Base-by-base conservation (phyloP, 1,284 basidiomycete genomes). In the Ceratobasidium sp. region DNA sequence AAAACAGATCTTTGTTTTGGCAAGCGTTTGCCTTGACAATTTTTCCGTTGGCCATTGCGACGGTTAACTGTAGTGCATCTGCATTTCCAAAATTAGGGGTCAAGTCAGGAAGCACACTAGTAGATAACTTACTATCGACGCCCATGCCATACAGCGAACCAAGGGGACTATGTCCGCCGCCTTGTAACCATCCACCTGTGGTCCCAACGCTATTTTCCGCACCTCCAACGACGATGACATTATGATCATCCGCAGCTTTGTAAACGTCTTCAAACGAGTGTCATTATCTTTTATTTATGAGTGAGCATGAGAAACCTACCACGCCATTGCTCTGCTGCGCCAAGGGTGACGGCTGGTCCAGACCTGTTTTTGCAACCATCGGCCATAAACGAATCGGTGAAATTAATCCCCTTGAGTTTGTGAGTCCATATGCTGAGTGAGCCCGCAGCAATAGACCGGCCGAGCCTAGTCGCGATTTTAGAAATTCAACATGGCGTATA, bases 401-500 rank as follows among this genome's bases (percentile, higher is more conserved):
- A 78, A 5, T 57, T 64, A 7, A 73, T 74, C 10, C 77, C 77
- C n/a, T 73, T 71, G 7, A 78, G 59, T 30, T 70, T 41, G 30
- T 71, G 85, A 0, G 85, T 87, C 85, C 86, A 87, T 23, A 87
- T 81, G 78, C 86, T 64, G 54, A 87, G 86, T 0, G 83, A 83
- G 8, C 83, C 83, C 5, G 82, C 81, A 0, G 81, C 86, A 6
- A 84, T 80, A 73, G 85, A 86, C n/a, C 86, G 82, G 8, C 87
- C 86, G 14, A 86, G 81, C 48, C 81, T 48, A 23, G 79, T 18
- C 35, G 69, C 12, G 62, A 16, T 8, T 48, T 38, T n/a, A 35
- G 27, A 50, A n/a, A 12, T 44, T 10, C 3, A 38, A 27, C 23
- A n/a, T 23, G 41, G 23, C 8, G 52, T 8, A 46, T 6, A 33